Evolutionary conservation across 345 rosid species (phyloP), one percentile per base, ranked within the genome.

Genomic region (Acer yangbiense): DNA sequence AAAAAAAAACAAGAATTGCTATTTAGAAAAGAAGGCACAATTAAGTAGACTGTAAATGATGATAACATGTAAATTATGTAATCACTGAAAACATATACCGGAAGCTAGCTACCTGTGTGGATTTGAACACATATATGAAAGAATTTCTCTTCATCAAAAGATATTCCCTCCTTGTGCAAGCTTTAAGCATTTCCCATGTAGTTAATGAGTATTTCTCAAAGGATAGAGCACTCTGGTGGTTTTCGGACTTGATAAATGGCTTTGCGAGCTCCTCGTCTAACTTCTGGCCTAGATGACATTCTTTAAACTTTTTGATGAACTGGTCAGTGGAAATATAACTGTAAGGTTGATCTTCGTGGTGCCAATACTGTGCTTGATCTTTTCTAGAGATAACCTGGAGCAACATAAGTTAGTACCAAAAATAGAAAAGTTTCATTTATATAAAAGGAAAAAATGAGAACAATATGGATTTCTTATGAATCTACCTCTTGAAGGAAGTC

Each of bases 401-500:
- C 62, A 50, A 23, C 16, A 3, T 41, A 57, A 32, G 14, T 41
- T 2, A 6, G 23, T 8, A 17, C 16, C 16, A 58, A 44, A 2
- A 4, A 25, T 25, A 25, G 25, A 4, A 17, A 41, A 39, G 35
- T 32, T 32, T 14, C 13, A 3, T 69, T 58, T 16, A 17, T 16
- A 3, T 29, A 7, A 23, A 14, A 7, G 23, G 6, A 39, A 13
- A 39, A 35, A 4, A 4, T 18, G 21, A 17, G 17, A 4, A 32
- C 29, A 14, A 14, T 14, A 32, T 39, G 16, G n/a, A 39, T 25
- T 25, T 32, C 7, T 9, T 17, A 52, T 52, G 14, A 13, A 52
- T 52, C 18, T 76, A 81, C 87, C 73, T 88, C 89, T 73, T 86
- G 91, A 9, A 88, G 77, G 76, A 88, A 88, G 70, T 88, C 89